Conservation (phyloP, 2,329 filamentous ascomycete species). For the Hysterium pulicare region DNA sequence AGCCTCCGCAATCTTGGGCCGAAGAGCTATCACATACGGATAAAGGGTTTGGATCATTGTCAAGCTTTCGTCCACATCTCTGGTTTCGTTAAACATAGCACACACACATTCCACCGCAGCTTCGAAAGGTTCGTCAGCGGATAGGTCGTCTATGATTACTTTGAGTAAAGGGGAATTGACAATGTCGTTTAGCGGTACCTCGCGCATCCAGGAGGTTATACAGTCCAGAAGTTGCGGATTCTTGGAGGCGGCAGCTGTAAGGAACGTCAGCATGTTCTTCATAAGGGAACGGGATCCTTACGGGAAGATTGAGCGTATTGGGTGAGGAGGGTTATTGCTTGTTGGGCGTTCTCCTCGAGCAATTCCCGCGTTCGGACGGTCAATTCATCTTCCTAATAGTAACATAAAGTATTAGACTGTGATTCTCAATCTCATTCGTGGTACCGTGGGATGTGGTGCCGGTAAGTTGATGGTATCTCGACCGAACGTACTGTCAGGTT, state of each 20-base stretch:
- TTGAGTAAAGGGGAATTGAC: slow-evolving; percentile 82
- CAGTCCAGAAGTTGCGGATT: slow-evolving; percentile 93
- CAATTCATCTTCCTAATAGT: slow-evolving; percentile 87
- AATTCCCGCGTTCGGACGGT: slow-evolving; percentile 80
- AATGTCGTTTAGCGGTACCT: slow-evolving; percentile 80
- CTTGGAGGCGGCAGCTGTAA: slow-evolving; percentile 63
- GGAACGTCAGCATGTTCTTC: slow-evolving; percentile 12
- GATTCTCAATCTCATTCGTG: slow-evolving; percentile 35
- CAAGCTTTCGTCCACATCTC: slow-evolving; percentile 87
- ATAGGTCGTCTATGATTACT: slow-evolving; percentile 73
- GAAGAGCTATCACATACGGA: slow-evolving; percentile 72
- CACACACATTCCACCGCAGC: slow-evolving; percentile 90
- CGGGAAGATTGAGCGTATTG: slow-evolving; percentile 90
- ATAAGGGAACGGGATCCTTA: slow-evolving; percentile 47
- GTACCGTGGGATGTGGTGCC: slow-evolving; percentile 34
- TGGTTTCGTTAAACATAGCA: slow-evolving; percentile 85
- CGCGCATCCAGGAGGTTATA: slow-evolving; percentile 93
- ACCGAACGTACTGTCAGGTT: slow-evolving; percentile 93
- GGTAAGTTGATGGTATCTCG: slow-evolving; percentile 40
- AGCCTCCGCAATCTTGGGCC: slow-evolving; percentile 70
- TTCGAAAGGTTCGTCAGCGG: slow-evolving; percentile 74
- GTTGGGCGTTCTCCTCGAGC: slow-evolving; percentile 82
- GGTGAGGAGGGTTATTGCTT: slow-evolving; percentile 82
- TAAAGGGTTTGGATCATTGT: slow-evolving; percentile 78
- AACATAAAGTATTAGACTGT: slow-evolving; percentile 40